These are phyloP conservation scores for Brassica rapa DNA, from an alignment of 345 rosid genomes.

Conservation along the genomic window DNA sequence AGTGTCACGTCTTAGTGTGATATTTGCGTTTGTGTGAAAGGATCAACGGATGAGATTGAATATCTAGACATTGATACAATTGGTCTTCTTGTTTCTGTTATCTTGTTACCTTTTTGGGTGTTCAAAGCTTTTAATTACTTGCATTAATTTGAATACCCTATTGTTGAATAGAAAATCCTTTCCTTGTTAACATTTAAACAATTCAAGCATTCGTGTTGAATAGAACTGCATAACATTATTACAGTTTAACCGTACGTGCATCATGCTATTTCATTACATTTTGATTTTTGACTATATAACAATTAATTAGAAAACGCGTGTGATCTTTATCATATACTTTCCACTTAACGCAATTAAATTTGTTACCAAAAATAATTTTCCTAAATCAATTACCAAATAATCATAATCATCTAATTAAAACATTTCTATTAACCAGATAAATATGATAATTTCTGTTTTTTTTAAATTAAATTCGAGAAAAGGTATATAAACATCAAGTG, in stretches of 20 bases:
- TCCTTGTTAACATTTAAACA: background rate
- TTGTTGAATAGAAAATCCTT: background rate
- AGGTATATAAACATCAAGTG: background rate
- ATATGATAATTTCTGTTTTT: background rate
- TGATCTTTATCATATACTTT: background rate
- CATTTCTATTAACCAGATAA: background rate
- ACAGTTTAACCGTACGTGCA: background rate
- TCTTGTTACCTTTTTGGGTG: constrained; percentile 11
- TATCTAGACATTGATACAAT: constrained; percentile 25
- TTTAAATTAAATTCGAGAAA: background rate
- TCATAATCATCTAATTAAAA: no score
- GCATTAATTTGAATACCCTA: constrained; percentile 14
- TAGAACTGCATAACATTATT: background rate
- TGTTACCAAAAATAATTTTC: background rate
- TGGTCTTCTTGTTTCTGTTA: constrained; percentile 9
- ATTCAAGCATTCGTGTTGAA: background rate
- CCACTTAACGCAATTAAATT: background rate
- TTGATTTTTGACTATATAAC: background rate
- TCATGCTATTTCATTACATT: background rate
- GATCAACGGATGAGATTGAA: constrained; percentile 29
- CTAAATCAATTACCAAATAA: background rate
- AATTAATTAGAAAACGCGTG: background rate
- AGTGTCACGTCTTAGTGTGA: constrained; percentile 17
- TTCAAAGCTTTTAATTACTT: constrained; percentile 30
- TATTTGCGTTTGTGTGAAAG: background rate